Base-by-base conservation (phyloP, 2,329 filamentous ascomycete species). In the Arachnomyces sp. region DNA sequence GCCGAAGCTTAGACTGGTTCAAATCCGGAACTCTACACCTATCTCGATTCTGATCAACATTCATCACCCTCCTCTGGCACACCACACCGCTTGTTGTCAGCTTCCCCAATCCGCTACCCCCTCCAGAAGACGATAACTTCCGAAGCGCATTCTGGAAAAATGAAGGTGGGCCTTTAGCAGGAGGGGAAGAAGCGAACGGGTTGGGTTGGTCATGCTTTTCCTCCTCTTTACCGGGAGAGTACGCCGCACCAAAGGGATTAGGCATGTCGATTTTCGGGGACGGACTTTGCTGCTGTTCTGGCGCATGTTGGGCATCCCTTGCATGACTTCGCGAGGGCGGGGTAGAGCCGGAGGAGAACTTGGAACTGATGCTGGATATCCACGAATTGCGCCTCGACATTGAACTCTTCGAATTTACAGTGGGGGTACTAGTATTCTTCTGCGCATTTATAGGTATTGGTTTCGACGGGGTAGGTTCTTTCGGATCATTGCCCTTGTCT, bases 311-410 rank as follows among this genome's bases (percentile, higher is more conserved):
- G 31, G 45, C 48, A n/a, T 55, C 54, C 44, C 60, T 65, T 14
- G 55, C 36, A 43, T 44, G 55, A 9, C 52, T 54, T 43, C 59
- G 61, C 16, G 63, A 60, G 3, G 63, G 62, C n/a, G 64, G 60
- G 2, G 63, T 64, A 8, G 62, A 57, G 3, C 61, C 61, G 25
- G 78, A 80, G 2, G 85, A 88, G 67, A 96, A 95, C 60, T 94
- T 95, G 50, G 86, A 90, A 48, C 87, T 93, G 50, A 96, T 79
- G 56, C 80, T 95, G 42, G 86, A 86, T 55, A 96, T 89, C 92
- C 92, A 98, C 11, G 89, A 95, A 46, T 80, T 82, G 40, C 78
- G 68, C 48, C 87, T 76, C 39, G 78, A 72, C 34, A 70, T 31
- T 11, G 16, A 6, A 18, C 17, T 30, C 1, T 25, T 17, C 33